Evolutionary conservation across 805 yeast species (phyloP), one percentile per base, ranked within the genome.

Genomic region (Suhomyces faveliae): DNA sequence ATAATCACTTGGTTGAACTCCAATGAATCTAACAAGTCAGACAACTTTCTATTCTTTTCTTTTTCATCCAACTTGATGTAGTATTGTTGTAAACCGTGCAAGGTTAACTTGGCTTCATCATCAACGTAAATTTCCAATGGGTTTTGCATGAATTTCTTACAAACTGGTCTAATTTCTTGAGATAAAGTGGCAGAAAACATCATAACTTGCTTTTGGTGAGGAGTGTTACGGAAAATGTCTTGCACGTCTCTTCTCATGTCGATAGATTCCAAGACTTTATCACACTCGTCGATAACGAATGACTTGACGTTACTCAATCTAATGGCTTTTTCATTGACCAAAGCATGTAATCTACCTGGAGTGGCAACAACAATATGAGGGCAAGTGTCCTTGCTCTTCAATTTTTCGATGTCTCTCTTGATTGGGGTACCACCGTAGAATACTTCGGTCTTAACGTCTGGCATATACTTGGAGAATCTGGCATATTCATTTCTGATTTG

Each of bases 161-260:
- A 92, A 50, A 94, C 84, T 53, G 97, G 97, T 71, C 96, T 87
- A 63, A 92, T 89, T 66, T 92, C 98, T 66, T 82, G 88, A 42
- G 96, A 84, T 61, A 92, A 79, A 48, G 99, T 92, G 57, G 99
- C 99, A 51, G 96, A 87, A 73, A 92, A 92, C 97, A 92, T 92
- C 98, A 94, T 91, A 48, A 94, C 98, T 77, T 92, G 99, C 74
- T 92, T 92, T 70, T 92, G 96, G 73, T 88, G 96, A 57, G 99
- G 99, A 45, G 99, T 92, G 52, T 88, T 88, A 71, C 97, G 85
- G 84, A 94, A 92, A 56, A 94, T 87, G 67, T 92, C 98, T 78
- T 92, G 99, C 50, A 92, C 97, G 66, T 92, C 99, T 70, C 96
- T 85, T 79, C 99, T 88, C 99, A 92, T 92, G 62, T 87, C 95